Base-by-base conservation (phyloP, 441 rosid species). In the Mallotus repandus region DNA sequence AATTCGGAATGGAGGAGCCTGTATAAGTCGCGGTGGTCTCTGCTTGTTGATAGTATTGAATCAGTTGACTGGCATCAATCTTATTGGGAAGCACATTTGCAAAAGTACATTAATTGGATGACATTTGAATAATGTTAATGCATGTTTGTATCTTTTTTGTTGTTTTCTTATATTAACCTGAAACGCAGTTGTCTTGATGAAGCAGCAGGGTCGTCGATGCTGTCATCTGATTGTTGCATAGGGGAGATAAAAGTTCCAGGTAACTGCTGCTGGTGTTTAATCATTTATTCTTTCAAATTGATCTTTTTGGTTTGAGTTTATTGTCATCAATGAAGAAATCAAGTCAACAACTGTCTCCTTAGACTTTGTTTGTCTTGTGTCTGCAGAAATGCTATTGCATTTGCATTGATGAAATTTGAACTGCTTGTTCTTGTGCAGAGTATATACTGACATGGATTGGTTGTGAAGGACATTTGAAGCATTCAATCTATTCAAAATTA, bases 21-120 rank as follows among this genome's bases (percentile, higher is more conserved):
- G 80, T 89, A 80, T 81, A 86, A 81, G 84, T 74, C 66, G 63
- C 89, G 97, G 14, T 94, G 99, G 98, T 88, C 92, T 18, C 77
- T 71, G 63, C 69, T 79, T 66, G 52, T 74, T 35, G 71, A 81
- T 45, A 38, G 5, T 66, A 60, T 69, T 56, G 74, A 81, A 63
- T 32, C 84, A 11, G 81, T 48, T 80, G 88, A 87, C 46, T 94
- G 98, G 98, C 89, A 80, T 68, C 94, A 85, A 74, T 76, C 79
- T 38, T 92, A 94, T 64, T 92, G 98, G 98, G 89, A 92, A 83
- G 82, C 82, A 10, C 98, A 94, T 85, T 72, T 94, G 67, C 97
- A 91, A 69, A 82, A 83, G 97, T 89, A 85, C 73, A 82, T 55
- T 52, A 29, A 10, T 57, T 70, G 71, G 49, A 46, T 79, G 64